A percentile compares a stretch with the other conserved stretches of the same genome.
Conservation (phyloP, 163 green algal species). For the Prototheca cutis region DNA sequence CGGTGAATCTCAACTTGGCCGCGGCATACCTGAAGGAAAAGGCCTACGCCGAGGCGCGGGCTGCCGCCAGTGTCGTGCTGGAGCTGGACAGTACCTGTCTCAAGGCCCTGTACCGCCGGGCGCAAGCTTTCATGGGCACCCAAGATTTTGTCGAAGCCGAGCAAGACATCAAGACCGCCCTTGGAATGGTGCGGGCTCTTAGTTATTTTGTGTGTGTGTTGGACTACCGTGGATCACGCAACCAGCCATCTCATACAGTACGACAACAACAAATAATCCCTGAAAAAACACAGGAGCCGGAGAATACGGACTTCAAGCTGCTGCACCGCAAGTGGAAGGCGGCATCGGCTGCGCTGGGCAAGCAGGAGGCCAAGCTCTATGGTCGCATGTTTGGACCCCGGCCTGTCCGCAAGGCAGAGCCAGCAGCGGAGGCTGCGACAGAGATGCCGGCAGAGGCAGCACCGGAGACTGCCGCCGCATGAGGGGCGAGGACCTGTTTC, state of each 20-base stretch:
- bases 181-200: slow-evolving; percentile 25
- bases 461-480: no score
- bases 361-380: slow-evolving; percentile 49
- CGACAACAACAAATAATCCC: no score
- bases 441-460: not conserved
- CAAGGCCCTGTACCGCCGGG: slow-evolving; percentile 89
- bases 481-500: no score
- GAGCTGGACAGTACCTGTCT: slow-evolving; percentile 69
- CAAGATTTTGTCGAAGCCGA: slow-evolving; percentile 76
- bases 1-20: slow-evolving; percentile 71
- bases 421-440: not conserved
- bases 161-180: slow-evolving; percentile 61
- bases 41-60: slow-evolving; percentile 38
- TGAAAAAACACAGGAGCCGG: slow-evolving; percentile 34
- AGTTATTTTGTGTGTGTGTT: slow-evolving; percentile 31
- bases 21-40: slow-evolving; percentile 67
- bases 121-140: slow-evolving; percentile 56
- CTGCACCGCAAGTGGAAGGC: slow-evolving; percentile 41
- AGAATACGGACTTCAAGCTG: slow-evolving; percentile 18
- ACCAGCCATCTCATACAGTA: no score
- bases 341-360: slow-evolving; percentile 21
- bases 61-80: slow-evolving; percentile 60
- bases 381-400: slow-evolving; percentile 57
- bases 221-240: no score
- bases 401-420: not conserved